Evolutionary conservation across 495 filamentous ascomycete species (phyloP), one percentile per base, ranked within the genome.

Genomic region (Penicillium herquei): DNA sequence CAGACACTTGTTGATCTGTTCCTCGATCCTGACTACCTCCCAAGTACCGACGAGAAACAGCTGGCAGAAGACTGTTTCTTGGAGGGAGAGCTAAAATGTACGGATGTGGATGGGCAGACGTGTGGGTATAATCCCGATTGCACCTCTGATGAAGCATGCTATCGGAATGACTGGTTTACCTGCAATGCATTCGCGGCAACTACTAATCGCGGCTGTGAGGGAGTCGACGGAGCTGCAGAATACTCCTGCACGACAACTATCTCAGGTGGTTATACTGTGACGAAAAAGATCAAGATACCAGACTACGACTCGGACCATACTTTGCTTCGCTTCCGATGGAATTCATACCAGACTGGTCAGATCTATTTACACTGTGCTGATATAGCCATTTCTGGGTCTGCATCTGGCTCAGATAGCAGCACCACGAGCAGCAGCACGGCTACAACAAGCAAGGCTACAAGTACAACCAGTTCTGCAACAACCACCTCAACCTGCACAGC

Each of bases 161-260:
- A 70, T 57, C 67, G 78, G 8, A 81, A 82, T 59, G 79, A 84
- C 68, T 82, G 80, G 81, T 82, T 81, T 54, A 84, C 80, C 6
- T 82, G 80, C 70, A 78, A 82, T 58, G 61, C 54, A 0, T 70
- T 65, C 31, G 32, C 52, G 9, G 76, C 72, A 11, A 74, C 75
- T 52, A 65, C 66, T 11, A 74, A 39, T 31, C 56, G 56, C 6
- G 62, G 39, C 21, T 82, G 80, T 61, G 68, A 79, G 58, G 81
- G 79, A 5, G 79, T 83, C 26, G 81, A 84, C 59, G 70, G 70
- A 9, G 63, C 75, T 7, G 47, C 69, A 21, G 55, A 73, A n/a
- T 67, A 69, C 13, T 75, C 74, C 3, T 83, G 81, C 70, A 73
- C 53, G 41, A 83, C 79, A 1, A 75, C 67, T 47, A 83, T 82